Conservation (phyloP, 1,139 yeast genomes). For the Candida mesenterica region DNA sequence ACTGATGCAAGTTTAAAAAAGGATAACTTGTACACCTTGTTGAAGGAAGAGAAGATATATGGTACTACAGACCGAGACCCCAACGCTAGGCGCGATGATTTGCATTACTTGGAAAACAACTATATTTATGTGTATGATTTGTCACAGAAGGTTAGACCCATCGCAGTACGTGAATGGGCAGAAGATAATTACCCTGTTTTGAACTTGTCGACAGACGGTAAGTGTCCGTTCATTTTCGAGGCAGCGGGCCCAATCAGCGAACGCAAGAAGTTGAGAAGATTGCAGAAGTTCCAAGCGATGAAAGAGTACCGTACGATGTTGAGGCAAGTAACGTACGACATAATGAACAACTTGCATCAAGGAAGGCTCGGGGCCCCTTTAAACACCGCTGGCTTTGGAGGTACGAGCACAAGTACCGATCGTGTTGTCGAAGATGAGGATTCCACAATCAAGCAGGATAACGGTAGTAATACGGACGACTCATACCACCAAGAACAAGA, state of each 20-base stretch:
- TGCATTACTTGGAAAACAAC: slow-evolving; percentile 66
- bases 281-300: slow-evolving; percentile 41
- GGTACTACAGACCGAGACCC: slow-evolving; percentile 93
- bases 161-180: slow-evolving; percentile 79
- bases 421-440: slow-evolving; percentile 20
- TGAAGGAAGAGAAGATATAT: slow-evolving; percentile 78
- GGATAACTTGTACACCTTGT: slow-evolving; percentile 57
- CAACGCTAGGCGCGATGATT: slow-evolving; percentile 77
- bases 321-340: slow-evolving; percentile 35
- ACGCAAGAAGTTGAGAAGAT: slow-evolving; percentile 36
- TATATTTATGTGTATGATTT: slow-evolving; percentile 81
- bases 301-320: slow-evolving; percentile 40
- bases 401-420: slow-evolving; percentile 34
- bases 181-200: slow-evolving; percentile 44
- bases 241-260: slow-evolving; percentile 31
- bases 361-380: slow-evolving; percentile 17
- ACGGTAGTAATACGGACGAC: slow-evolving; percentile 8
- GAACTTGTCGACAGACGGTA: slow-evolving; percentile 55
- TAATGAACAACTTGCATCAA: slow-evolving; percentile 27
- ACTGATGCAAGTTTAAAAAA: slow-evolving; percentile 11
- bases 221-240: slow-evolving; percentile 69
- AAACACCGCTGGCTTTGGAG: slow-evolving; percentile 21
- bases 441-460: slow-evolving; percentile 14
- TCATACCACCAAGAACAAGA: slow-evolving; percentile 14
- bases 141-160: slow-evolving; percentile 75